Conservation (phyloP, 371 early-diverging fungal species). For the Mucor lusitanicus region DNA sequence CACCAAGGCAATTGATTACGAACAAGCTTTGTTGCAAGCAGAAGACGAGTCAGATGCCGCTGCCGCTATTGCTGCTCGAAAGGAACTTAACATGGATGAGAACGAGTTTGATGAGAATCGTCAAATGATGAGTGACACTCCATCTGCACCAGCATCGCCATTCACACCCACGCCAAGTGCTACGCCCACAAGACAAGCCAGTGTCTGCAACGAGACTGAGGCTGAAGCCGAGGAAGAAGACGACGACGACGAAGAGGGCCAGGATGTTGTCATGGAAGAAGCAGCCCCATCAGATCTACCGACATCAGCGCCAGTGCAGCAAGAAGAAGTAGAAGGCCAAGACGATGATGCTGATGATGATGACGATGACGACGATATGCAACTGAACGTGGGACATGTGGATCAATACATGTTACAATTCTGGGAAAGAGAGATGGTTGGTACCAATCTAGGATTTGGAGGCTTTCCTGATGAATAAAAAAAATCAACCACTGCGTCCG, state of each 20-base stretch:
- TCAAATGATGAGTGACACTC: not conserved
- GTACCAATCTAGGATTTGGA: slow-evolving; percentile 63
- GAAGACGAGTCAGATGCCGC: slow-evolving; percentile 75
- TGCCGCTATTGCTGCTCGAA: slow-evolving; percentile 66
- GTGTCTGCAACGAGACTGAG: not conserved
- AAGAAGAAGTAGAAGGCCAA: not conserved
- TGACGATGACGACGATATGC: slow-evolving; percentile 33
- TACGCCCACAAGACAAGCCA: not conserved
- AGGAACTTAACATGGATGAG: slow-evolving; percentile 67
- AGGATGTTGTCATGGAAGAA: not conserved
- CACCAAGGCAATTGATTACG: slow-evolving; percentile 52
- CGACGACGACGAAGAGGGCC: not conserved
- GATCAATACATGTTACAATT: slow-evolving; percentile 76
- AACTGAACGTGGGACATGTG: slow-evolving; percentile 60
- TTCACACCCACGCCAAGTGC: not conserved
- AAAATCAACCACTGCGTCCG: slow-evolving; percentile 15
- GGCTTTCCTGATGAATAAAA: slow-evolving; percentile 26
- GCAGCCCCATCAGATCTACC: not conserved
- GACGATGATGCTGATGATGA: slow-evolving; percentile 25
- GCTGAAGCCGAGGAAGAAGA: not conserved
- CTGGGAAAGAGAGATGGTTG: slow-evolving; percentile 61
- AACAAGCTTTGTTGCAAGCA: slow-evolving; percentile 67
- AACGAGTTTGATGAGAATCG: slow-evolving; percentile 61
- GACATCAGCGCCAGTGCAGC: not conserved
- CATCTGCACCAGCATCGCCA: not conserved